A percentile compares a stretch with the other conserved stretches of the same genome.
Evolutionary conservation across 345 rosid species (phyloP).

Genomic region (Camelina hispida): DNA sequence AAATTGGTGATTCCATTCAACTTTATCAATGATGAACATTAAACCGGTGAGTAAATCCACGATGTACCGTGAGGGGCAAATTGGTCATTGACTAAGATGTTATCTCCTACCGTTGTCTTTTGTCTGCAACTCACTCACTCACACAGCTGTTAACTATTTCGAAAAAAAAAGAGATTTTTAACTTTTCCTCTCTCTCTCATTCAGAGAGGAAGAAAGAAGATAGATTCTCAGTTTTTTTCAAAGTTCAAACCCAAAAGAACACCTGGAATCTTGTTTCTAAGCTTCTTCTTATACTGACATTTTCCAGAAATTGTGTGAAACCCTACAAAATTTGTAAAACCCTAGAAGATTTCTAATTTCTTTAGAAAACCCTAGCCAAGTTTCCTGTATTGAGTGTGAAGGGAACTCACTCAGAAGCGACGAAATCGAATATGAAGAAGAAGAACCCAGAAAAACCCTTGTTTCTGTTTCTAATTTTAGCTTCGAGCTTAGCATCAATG

Average conservation of each 20-base stretch:
- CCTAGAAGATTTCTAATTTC: constrained; percentile 9
- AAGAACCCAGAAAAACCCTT: constrained; percentile 37
- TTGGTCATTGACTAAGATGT: constrained; percentile 35
- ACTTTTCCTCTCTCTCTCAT: constrained; percentile 13
- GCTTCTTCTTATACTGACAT: constrained; percentile 6
- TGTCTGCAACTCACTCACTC: constrained; percentile 40
- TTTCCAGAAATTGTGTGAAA: not conserved
- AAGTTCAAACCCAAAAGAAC: constrained; percentile 11
- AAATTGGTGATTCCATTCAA: no score
- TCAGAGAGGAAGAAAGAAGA: constrained; percentile 18
- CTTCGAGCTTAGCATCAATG: constrained; percentile 43
- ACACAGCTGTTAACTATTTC: constrained; percentile 13
- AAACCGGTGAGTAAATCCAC: constrained; percentile 9
- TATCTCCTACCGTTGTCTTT: constrained; percentile 49
- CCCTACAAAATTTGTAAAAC: constrained; percentile 8
- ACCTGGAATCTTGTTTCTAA: constrained; percentile 3
- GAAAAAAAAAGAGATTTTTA: not conserved
- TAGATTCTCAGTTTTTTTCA: not conserved
- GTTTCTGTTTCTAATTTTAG: constrained; percentile 43
- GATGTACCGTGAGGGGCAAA: constrained; percentile 36
- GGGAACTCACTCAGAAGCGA: constrained; percentile 5
- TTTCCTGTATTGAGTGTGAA: not conserved
- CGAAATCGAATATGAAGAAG: constrained; percentile 49
- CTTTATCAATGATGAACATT: no score
- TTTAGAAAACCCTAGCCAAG: constrained; percentile 16